Evolutionary conservation across 371 early-diverging fungal genomes (phyloP).

Genomic region (Chytridium lagenaria): DNA sequence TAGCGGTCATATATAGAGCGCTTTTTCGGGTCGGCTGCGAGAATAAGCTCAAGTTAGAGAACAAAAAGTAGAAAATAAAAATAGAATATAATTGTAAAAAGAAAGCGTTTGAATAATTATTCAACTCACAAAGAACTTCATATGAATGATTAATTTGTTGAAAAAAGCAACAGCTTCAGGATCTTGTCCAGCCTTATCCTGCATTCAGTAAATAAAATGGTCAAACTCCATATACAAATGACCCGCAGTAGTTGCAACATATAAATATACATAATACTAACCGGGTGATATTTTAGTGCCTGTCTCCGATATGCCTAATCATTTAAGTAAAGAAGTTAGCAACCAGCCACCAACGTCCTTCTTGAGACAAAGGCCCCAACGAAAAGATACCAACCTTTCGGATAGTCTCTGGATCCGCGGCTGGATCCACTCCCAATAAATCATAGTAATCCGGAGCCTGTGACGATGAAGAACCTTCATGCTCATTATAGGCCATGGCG

Average conservation of each 20-base stretch:
- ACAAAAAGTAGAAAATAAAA: too few relatives aligned
- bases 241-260: neutral
- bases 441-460: conserved; percentile 4
- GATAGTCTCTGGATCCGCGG: neutral
- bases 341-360: neutral
- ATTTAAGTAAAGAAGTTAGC: neutral
- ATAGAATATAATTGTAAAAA: too few relatives aligned
- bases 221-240: neutral
- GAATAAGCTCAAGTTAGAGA: neutral
- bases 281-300: conserved; percentile 40
- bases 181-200: conserved; percentile 52
- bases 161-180: conserved; percentile 47
- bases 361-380: neutral
- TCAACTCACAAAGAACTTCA: conserved; percentile 47
- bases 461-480: neutral
- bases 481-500: too few relatives aligned
- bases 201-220: too few relatives aligned
- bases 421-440: neutral
- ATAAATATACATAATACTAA: neutral
- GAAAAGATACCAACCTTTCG: neutral
- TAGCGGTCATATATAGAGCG: conserved; percentile 53
- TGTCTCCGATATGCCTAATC: conserved; percentile 38
- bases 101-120: neutral
- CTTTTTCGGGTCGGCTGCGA: conserved; percentile 64
- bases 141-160: conserved; percentile 51